Conservation (phyloP, 2,329 filamentous ascomycete species). For the Didymella keratinophila region DNA sequence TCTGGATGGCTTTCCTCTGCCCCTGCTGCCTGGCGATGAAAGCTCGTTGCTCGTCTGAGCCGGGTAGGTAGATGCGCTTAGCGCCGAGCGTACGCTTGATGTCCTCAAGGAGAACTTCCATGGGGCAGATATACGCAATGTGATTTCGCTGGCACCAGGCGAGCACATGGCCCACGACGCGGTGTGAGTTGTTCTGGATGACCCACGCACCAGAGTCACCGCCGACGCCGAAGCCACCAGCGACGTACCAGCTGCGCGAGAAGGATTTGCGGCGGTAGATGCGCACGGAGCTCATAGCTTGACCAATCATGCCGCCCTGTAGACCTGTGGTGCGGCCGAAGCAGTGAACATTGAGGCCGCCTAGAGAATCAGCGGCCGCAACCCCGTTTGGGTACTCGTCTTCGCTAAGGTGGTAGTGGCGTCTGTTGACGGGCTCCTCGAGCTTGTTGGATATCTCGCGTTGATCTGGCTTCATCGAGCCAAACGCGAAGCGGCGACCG, state of each 20-base stretch:
- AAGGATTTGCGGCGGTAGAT: conserved; percentile 84
- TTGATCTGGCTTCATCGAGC: conserved; percentile 37
- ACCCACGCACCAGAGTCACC: conserved; percentile 96
- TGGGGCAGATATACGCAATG: conserved; percentile 91
- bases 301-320: conserved; percentile 78
- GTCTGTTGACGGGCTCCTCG: conserved; percentile 45
- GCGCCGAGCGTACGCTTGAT: conserved; percentile 82
- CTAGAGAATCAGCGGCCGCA: conserved; percentile 67
- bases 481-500: conserved; percentile 51
- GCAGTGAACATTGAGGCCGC: conserved; percentile 83
- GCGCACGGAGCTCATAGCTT: conserved; percentile 82
- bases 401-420: conserved; percentile 46
- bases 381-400: conserved; percentile 64
- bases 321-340: conserved; percentile 86
- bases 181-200: conserved; percentile 78
- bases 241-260: conserved; percentile 72
- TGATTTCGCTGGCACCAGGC: conserved; percentile 84
- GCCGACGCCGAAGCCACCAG: conserved; percentile 72
- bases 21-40: conserved; percentile 21
- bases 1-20: conserved; percentile 14
- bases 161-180: conserved; percentile 87
- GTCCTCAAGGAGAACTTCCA: conserved; percentile 88
- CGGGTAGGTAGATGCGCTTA: conserved; percentile 73
- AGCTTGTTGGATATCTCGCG: conserved; percentile 44
- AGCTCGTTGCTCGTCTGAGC: conserved; percentile 50